These are phyloP conservation scores for Colletotrichum liaoningense DNA, from an alignment of 2,329 filamentous ascomycete species.

Conservation along the genomic window DNA sequence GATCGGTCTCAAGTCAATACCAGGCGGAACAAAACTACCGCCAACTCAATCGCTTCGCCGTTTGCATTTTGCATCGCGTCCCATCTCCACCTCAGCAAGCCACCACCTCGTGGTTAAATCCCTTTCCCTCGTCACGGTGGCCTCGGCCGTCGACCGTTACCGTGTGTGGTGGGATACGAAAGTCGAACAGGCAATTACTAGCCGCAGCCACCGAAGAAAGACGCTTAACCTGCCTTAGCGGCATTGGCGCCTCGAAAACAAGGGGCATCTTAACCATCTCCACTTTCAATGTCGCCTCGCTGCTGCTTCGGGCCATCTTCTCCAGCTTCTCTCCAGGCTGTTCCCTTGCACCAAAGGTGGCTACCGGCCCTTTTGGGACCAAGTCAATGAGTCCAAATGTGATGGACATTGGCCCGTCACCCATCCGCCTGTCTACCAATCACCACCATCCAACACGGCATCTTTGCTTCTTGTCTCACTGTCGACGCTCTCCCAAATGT, in stretches of 20 bases:
- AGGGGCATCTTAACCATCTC: constrained; percentile 14
- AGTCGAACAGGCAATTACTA: constrained; percentile 8
- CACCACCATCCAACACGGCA: not conserved
- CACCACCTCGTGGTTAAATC: constrained; percentile 15
- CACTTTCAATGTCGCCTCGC: constrained; percentile 14
- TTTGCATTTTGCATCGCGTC: constrained; percentile 5
- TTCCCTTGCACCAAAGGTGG: constrained; percentile 15
- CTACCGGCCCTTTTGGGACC: constrained; percentile 17
- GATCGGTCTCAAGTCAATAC: not conserved
- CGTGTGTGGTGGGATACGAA: constrained; percentile 17
- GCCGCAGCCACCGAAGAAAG: constrained; percentile 20
- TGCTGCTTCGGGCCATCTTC: constrained; percentile 28
- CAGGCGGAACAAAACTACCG: not conserved
- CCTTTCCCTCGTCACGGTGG: not conserved
- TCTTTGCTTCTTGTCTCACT: constrained; percentile 6
- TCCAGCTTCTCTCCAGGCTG: constrained; percentile 23
- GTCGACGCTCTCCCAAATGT: not conserved
- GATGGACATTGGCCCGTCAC: not conserved
- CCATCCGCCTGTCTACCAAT: not conserved
- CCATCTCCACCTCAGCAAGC: constrained; percentile 7
- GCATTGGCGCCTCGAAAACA: constrained; percentile 26
- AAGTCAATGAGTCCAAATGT: not conserved
- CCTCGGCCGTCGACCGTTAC: constrained; percentile 1
- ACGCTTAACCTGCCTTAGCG: constrained; percentile 22
- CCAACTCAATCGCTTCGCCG: not conserved